Conservation (phyloP, 495 filamentous ascomycete genomes). For the Pyrenopolyporus hunteri region DNA sequence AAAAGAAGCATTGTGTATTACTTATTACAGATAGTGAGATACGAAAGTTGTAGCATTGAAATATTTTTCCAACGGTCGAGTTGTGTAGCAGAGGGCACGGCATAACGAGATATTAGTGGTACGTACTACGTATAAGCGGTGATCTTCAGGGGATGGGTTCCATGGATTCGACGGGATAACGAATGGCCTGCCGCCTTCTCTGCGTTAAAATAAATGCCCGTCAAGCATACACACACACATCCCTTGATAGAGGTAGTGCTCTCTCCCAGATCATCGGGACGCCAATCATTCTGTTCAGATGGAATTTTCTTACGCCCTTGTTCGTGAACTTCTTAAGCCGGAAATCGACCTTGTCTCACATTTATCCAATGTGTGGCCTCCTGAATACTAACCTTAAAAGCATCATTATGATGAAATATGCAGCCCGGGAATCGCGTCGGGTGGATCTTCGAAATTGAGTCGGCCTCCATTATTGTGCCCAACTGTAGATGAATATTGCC, state of each 20-base stretch:
- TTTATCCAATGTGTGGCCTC: conserved; percentile 9
- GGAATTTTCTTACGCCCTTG: conserved; percentile 13
- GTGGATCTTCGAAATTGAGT: conserved; percentile 12
- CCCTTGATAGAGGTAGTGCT: no score
- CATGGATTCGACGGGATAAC: conserved; percentile 18
- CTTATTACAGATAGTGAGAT: no score
- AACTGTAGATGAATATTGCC: conserved; percentile 26
- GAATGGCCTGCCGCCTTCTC: conserved; percentile 22
- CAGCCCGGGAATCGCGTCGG: conserved; percentile 21
- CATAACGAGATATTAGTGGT: no score
- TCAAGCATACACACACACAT: no score
- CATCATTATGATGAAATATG: conserved; percentile 27
- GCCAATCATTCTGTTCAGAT: conserved; percentile 27
- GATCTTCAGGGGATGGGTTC: conserved; percentile 38
- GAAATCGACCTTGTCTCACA: conserved; percentile 8
- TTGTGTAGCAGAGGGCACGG: no score
- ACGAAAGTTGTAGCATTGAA: no score
- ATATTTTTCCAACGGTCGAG: no score
- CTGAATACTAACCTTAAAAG: conserved; percentile 13
- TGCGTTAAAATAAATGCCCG: conserved; percentile 22
- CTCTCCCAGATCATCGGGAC: conserved; percentile 34
- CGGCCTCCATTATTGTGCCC: conserved; percentile 13
- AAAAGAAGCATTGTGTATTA: no score
- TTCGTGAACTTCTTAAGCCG: not conserved
- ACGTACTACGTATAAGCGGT: no score